Evolutionary conservation across 139 green algal genomes (phyloP), one percentile per base, ranked within the genome.

Genomic region (Chlorella sp.): DNA sequence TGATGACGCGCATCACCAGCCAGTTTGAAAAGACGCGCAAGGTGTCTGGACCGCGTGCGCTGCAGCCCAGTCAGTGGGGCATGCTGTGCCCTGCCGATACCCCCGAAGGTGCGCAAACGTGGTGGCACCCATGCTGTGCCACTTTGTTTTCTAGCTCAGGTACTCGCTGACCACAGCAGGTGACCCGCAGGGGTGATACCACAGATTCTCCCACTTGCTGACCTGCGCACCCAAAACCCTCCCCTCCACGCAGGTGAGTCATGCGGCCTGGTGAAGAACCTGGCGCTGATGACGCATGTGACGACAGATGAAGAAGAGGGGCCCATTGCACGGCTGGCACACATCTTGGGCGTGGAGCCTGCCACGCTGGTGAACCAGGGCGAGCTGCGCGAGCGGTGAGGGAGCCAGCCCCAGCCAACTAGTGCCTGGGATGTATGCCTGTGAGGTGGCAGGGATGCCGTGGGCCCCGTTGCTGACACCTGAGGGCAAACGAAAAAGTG

Each of bases 11-110:
- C 85, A 99, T 99, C 93, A 98, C 91, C 30, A 95, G 87, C 5
- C 98, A 99, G 92, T 99, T 99, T 93, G 98, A 99, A 72, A 99
- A 99, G 92, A 99, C 97, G 28, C 89, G 97, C 65, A 99, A 99
- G 93, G 96, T 98, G 51, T 94, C 85, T 4, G 97, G 96, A 5
- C 97, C 96, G 12, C 91, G 97, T 32, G 94, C 95, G 17, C 90
- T 99, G 88, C 96, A 99, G 90, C 95, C 96, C 38, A 95, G 86
- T 80, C 97, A 99, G 94, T 99, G 98, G 98, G 98, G 98, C 86
- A 98, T 99, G 95, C 85, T 99, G 55, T 99, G 98, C 90, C 98
- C 98, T 2, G 93, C 93, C 30, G 98, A 99, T 92, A 99, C 98
- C 1, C 98, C 98, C 11, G 98, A 99, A 86, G 97, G 96, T 65